phyloP scores from a whole-genome alignment of 75 land plant genomes.

The Picea sitchensis region DNA sequence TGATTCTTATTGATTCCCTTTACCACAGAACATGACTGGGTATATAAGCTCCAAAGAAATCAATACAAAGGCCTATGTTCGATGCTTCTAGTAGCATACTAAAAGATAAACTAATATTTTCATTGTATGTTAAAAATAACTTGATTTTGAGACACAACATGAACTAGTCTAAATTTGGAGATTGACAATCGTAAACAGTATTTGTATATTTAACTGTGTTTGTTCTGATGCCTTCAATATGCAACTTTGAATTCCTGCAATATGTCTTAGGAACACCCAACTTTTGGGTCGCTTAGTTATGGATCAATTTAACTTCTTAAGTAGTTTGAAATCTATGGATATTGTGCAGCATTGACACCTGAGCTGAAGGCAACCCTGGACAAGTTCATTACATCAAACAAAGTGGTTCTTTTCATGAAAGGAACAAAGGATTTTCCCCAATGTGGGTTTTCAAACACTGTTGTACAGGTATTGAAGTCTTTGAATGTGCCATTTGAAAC shows the following conservation, averaged over 20 bases:
- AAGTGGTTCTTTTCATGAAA: conserved; percentile 96
- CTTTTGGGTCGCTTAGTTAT: background rate
- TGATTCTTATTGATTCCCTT: background rate
- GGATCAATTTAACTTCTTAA: background rate
- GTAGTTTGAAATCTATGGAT: background rate
- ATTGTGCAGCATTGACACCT: conserved; percentile 69
- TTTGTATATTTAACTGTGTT: background rate
- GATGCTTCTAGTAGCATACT: background rate
- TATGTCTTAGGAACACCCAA: background rate
- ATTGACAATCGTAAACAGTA: background rate
- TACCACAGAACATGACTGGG: background rate
- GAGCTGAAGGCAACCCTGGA: conserved; percentile 79
- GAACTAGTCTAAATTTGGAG: background rate
- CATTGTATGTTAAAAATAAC: background rate
- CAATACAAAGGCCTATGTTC: background rate
- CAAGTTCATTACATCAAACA: conserved; percentile 73
- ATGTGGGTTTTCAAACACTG: conserved; percentile 95
- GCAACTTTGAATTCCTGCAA: background rate
- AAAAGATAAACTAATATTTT: background rate
- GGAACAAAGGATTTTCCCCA: conserved; percentile 95
- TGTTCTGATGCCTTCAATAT: background rate
- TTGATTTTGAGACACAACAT: background rate
- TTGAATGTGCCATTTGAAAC: conserved; percentile 87
- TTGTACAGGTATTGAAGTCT: conserved; percentile 78
- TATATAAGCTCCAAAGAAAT: background rate